Base-by-base conservation (phyloP, 352 stramenopile genomes). In the Phytophthora quininea region DNA sequence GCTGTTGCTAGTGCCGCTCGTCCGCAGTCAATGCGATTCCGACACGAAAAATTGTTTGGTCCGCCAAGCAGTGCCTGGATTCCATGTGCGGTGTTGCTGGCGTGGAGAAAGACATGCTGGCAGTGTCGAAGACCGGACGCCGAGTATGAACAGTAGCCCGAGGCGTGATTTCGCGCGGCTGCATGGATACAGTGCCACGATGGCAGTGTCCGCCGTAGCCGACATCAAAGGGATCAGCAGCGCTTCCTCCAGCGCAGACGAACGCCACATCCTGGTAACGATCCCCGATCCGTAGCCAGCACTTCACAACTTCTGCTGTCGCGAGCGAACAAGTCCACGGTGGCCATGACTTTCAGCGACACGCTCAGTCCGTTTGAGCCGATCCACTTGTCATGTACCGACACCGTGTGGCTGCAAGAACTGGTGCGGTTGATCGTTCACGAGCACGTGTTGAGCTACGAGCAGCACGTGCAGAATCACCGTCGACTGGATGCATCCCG, bases 391-490 rank as follows among this genome's bases (percentile, higher is more conserved):
- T 73, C 62, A 3, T 46, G 29, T 19, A 61, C 55, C 19, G 70
- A 74, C 40, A 64, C 50, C 3, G n/a, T 48, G 49, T 68, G 61
- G 47, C 60, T 74, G 32, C 55, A 64, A 19, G 61, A 72, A 31
- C 55, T 74, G 30, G 70, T 73, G 42, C 48, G 43, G 6, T 19
- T 72, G 30, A 58, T 77, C 14, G 57, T 72, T 24, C 31, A 52
- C 7, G 69, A 76, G 6, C 54, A 71, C 49, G 24, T 42, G 5
- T 24, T 54, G 29, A 43, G 49, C n/a, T 76, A 73, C 31, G 65
- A 74, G 35, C 60, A 52, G 35, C 62, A 67, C 32, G 54, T 69
- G 24, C 56, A 71, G n/a, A 52, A 76, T 47, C 54, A 64, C 37
- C 58, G 64, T 4, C 54, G 40, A n/a, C 32, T 73, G 10, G 42